A percentile compares a stretch with the other conserved stretches of the same genome.
These are phyloP conservation scores for Mollisia scopiformis DNA, from an alignment of 2,329 filamentous ascomycete species.

Conservation along the genomic window DNA sequence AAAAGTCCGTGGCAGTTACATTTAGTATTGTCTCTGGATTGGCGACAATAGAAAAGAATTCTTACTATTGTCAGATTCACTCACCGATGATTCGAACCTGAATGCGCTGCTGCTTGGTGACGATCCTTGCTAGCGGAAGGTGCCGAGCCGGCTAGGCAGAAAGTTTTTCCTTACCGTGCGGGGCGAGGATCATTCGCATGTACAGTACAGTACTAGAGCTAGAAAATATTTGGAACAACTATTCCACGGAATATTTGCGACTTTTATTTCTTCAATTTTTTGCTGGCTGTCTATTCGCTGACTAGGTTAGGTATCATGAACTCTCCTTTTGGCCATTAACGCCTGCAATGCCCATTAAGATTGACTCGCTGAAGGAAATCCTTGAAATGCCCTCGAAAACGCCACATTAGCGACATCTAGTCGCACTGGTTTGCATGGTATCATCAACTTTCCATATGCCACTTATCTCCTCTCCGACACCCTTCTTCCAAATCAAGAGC, in stretches of 20 bases:
- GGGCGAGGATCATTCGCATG: no score
- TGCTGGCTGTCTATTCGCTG: background rate
- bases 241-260: no score
- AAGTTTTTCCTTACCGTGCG: no score
- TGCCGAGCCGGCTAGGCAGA: no score
- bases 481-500: background rate
- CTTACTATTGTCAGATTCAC: background rate
- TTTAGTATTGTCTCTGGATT: background rate
- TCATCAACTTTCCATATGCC: background rate
- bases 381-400: background rate
- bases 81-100: no score
- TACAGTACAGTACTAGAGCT: no score
- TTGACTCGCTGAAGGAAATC: background rate
- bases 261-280: no score
- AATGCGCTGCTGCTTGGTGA: background rate
- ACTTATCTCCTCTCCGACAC: background rate
- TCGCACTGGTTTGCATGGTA: background rate
- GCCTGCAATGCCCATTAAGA: background rate
- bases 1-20: background rate
- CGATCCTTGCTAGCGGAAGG: background rate
- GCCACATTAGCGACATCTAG: background rate
- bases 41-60: background rate
- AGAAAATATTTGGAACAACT: no score
- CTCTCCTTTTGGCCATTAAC: background rate
- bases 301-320: background rate